Evolutionary conservation across 163 green algal species (phyloP), one percentile per base, ranked within the genome.

Genomic region (Scenedesmus sp.): DNA sequence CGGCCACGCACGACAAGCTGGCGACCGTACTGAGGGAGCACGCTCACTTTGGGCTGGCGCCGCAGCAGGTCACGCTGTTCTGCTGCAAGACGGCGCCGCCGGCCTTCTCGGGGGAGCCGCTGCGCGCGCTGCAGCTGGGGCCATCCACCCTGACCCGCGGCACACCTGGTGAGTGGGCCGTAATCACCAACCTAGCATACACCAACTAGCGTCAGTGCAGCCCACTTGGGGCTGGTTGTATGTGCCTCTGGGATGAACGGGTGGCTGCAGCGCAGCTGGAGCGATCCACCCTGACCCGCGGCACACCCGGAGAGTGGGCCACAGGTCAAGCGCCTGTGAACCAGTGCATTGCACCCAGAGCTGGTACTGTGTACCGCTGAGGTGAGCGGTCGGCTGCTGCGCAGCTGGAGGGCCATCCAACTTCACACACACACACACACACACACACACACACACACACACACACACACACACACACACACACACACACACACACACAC

Each of bases 1-100:
- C 86, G 0, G 72, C 72, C 49, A 90, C 86, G 2, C 86, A 90
- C 49, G 70, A 76, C 46, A 46, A 85, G 86, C 68, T 90, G 46
- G 15, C 33, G 6, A 2, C 22, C 26, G n/a, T 26, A 0, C 83
- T 89, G 10, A 81, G 46, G 42, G 22, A 61, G 26, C 59, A 82
- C 26, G 26, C 42, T 10, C 68, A 82, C 83, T 89, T 70, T 35
- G 83, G 61, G 20, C 83, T 89, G 2, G 16, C 9, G 20, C 61
- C 61, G 40, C 30, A 24, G 24, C 83, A 89, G 42, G 83, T 89
- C 3, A 42, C 44, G 22, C 83, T 89, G 37, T 89, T 86, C 40
- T 49, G 53, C 49, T 86, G 86, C 73, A 91, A 68, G n/a, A 68
- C 61, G 4, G 83, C 83, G 53, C 83, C 61, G 3, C 83, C 83